Base-by-base conservation (phyloP, 371 early-diverging fungal genomes). In the Dentiscutata heterogama region DNA sequence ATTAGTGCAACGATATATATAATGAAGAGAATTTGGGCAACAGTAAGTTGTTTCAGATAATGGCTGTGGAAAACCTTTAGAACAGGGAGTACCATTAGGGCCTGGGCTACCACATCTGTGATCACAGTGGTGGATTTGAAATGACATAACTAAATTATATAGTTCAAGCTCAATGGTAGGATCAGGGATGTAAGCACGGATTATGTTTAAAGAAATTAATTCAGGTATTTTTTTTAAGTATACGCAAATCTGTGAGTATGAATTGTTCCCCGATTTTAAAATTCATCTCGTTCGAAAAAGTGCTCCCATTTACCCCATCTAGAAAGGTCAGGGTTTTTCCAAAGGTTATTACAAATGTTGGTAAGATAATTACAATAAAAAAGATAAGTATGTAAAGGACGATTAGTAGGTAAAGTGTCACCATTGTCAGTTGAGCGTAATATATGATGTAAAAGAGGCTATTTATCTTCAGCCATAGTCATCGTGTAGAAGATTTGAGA, bases 31-130 rank as follows among this genome's bases (percentile, higher is more conserved):
- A 68, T 68, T 16, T 22, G 67, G 42, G 13, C 3, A 67, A 39
- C n/a, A 16, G 31, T 68, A 51, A 1, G 73, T 53, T 53, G 25
- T 42, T 10, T 35, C 11, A 22, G 56, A 73, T 73, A 73, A 54
- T 73, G 56, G 74, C 27, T 58, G 29, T 6, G 73, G 74, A 54
- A 73, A 73, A 10, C 74, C 74, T 56, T 58, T 22, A 3, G 22
- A 29, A 27, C 56, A 73, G 51, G 18, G 14, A 25, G 51, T 14
- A 27, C 56, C 74, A 10, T 16, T 3, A 7, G 50, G 1, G 8
- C 16, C 25, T 31, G 22, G 56, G 8, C 74, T 29, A 35, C 27
- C 54, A 35, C 74, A 73, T 6, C n/a, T 20, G 53, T 53, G 16
- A 53, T 53, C 7, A 53, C 7, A 7, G 7, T n/a, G n/a, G n/a